These are phyloP conservation scores for Leucoagaricus sp. DNA, from an alignment of 1,284 basidiomycete species.

Conservation along the genomic window DNA sequence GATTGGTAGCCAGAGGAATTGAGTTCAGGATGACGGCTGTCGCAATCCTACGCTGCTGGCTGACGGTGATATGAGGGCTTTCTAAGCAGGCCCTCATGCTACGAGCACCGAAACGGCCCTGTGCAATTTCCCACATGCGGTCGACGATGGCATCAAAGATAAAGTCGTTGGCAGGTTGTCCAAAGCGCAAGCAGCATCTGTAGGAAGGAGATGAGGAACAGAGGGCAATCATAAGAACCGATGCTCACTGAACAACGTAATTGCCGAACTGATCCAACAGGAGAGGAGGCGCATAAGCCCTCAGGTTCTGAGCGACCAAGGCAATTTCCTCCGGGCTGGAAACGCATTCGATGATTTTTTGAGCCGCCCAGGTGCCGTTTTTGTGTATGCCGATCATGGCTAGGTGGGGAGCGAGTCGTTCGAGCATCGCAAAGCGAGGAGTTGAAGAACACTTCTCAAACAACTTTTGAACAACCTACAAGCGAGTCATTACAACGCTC, in stretches of 20 bases:
- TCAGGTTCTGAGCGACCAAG: slow-evolving; percentile 83
- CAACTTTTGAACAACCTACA: slow-evolving; percentile 89
- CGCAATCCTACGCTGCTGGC: slow-evolving; percentile 93
- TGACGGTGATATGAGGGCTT: slow-evolving; percentile 80
- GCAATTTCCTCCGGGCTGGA: slow-evolving; percentile 86
- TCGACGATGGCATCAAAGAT: slow-evolving; percentile 99
- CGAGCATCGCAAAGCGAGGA: slow-evolving; percentile 88
- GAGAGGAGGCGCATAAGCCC: slow-evolving; percentile 91
- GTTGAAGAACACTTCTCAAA: slow-evolving; percentile 87
- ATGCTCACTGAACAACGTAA: slow-evolving; percentile 91
- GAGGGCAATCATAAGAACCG: not conserved
- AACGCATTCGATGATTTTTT: slow-evolving; percentile 98
- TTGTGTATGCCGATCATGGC: slow-evolving; percentile 99
- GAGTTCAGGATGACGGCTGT: slow-evolving; percentile 96
- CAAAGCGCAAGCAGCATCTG: slow-evolving; percentile 91
- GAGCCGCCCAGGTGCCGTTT: slow-evolving; percentile 99
- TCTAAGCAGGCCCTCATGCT: slow-evolving; percentile 98
- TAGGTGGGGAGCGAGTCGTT: slow-evolving; percentile 91
- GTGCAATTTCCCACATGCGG: slow-evolving; percentile 97
- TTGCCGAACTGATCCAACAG: slow-evolving; percentile 97
- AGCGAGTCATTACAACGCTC: slow-evolving; percentile 4
- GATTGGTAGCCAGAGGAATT: slow-evolving; percentile 96
- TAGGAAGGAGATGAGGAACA: slow-evolving; percentile 18
- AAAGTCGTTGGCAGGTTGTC: slow-evolving; percentile 87
- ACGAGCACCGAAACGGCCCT: slow-evolving; percentile 95